A percentile compares a stretch with the other conserved stretches of the same genome.
Evolutionary conservation across 2,329 filamentous ascomycete genomes (phyloP).

Genomic region (Pseudogymnoascus sp.): DNA sequence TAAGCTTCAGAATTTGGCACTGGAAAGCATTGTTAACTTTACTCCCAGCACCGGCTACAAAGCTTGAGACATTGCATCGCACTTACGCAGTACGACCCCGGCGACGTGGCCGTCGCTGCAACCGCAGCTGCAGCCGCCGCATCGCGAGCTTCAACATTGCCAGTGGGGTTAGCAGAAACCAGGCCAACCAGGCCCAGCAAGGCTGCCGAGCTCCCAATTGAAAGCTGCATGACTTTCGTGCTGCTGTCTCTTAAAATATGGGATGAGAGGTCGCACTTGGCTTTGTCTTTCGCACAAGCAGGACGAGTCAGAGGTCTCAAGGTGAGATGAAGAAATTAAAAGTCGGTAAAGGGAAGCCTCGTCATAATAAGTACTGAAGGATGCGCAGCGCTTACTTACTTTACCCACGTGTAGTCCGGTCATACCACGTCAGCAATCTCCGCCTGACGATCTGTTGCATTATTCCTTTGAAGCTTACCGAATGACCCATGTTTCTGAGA

Average conservation of each 20-base stretch:
- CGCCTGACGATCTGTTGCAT: neutral
- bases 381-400: neutral
- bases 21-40: neutral
- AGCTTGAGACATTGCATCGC: neutral
- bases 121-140: neutral
- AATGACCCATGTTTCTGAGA: neutral
- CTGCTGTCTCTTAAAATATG: neutral
- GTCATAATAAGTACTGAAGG: neutral
- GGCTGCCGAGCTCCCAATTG: neutral
- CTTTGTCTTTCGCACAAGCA: neutral
- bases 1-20: constrained; percentile 1
- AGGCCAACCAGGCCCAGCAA: neutral
- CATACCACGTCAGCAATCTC: neutral
- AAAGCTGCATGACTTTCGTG: neutral
- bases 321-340: neutral
- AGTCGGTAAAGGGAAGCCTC: neutral
- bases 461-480: neutral
- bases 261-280: neutral
- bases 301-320: neutral
- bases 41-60: neutral
- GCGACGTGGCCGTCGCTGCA: neutral
- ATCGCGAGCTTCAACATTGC: neutral
- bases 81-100: constrained; percentile 1
- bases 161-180: neutral
- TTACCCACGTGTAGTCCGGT: neutral